Base-by-base conservation (phyloP, 2,329 filamentous ascomycete genomes). In the Colletotrichum graminicola region DNA sequence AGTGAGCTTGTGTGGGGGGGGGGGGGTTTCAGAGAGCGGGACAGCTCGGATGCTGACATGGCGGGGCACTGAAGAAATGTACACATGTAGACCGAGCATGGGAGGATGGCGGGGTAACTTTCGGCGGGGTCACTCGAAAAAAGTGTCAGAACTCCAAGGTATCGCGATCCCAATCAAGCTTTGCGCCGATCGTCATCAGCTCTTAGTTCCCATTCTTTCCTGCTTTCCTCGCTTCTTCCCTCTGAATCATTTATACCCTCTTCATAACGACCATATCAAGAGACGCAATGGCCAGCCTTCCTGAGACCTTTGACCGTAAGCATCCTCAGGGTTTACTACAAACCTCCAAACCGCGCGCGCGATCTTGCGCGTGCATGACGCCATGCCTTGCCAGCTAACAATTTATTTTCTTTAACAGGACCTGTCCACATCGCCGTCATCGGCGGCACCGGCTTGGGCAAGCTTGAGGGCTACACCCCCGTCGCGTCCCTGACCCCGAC, bases 371-470 rank as follows among this genome's bases (percentile, higher is more conserved):
- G 64, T 45, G 59, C 54, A 39, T 36, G 39, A 43, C n/a, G 39
- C 39, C n/a, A 59, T 29, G 52, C 21, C 11, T 34, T 18, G 21
- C 14, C 32, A 32, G 8, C 65, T 62, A 39, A 72, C 69, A 49
- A 16, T 18, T 45, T 60, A 29, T 34, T 36, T 45, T 2, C 29
- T 47, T 61, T 34, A 23, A 41, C 71, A 92, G 91, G 86, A 65
- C 88, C 91, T 65, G 91, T 97, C 77, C 90, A 91, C 76, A 96
- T 98, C 78, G 95, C 93, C 80, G 93, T 97, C 66, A 94, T 97
- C 76, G 95, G 95, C 81, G 96, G 96, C 77, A 99, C 96, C 49
- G 96, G 96, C 66, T 92, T 99, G 74, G 91, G 92, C 80, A 91
- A 94, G 76, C 92, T 99, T 75, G 92, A 94, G 36, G 92, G 92